Evolutionary conservation across 2,329 filamentous ascomycete species (phyloP), one percentile per base, ranked within the genome.

Genomic region (Acarospora socialis): DNA sequence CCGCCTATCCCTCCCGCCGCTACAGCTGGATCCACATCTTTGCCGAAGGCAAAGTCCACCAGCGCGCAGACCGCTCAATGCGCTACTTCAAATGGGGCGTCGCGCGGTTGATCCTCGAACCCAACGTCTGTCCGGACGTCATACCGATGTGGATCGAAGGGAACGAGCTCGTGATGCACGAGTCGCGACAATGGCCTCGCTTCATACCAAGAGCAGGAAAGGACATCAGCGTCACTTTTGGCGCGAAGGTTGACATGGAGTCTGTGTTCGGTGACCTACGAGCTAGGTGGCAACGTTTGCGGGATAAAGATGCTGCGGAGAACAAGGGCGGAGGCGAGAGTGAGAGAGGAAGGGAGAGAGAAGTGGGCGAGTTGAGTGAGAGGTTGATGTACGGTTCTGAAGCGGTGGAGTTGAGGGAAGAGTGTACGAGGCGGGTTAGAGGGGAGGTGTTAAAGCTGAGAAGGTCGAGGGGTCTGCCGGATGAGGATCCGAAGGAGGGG

Each of bases 61-160:
- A 98, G 58, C 76, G 83, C 43, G 70, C 78, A 1, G 63, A 74
- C 24, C 73, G 75, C 46, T 73, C 77, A 5, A 77, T 95, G 65
- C 79, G 90, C 18, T 98, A 98, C 59, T 95, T 95, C 70, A 94
- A 93, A 61, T 98, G 90, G 90, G 90, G 90, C 1, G 67, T 95
- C 2, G 83, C 87, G 5, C 73, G 90, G 2, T 66, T 95, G 36
- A 90, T 98, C 36, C 71, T 98, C 28, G 90, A 98, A 55, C 73
- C 78, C 28, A 80, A 87, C 29, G 82, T 83, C 3, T 76, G 81
- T 40, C 90, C 90, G 0, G 81, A 92, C 44, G 70, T 98, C 13
- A 70, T 98, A 21, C 84, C 90, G 25, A 87, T 98, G 58, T 98
- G 92, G 65, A 77, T 95, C 30, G 82, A 94, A 47, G 90, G 90